Conservation (phyloP, 2,329 filamentous ascomycete species). For the Aspergillus sp. region DNA sequence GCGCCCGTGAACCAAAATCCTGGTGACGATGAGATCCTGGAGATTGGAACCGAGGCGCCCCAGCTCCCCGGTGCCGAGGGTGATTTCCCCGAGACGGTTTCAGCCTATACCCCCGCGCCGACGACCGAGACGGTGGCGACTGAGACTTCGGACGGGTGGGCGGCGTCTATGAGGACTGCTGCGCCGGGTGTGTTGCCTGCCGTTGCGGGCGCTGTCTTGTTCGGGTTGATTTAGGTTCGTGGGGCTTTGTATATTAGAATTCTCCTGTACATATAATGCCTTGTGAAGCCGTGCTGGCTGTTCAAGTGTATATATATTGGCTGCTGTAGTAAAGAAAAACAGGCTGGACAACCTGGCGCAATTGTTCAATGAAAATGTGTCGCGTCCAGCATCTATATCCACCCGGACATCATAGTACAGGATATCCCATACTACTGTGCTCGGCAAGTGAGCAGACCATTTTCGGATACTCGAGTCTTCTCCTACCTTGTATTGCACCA, state of each 20-base stretch:
- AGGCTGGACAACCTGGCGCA: not conserved
- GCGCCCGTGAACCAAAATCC: not conserved
- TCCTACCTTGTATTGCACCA: too few species aligned
- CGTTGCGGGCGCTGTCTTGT: conserved; percentile 1
- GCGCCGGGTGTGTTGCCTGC: not conserved
- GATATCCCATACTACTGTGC: too few species aligned
- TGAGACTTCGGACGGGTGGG: conserved; percentile 9
- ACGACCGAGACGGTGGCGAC: conserved; percentile 2
- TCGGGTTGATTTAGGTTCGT: conserved; percentile 1
- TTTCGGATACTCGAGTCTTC: too few species aligned
- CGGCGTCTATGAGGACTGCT: conserved; percentile 2
- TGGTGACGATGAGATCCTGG: not conserved
- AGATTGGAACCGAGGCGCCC: conserved; percentile 10
- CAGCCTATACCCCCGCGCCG: conserved; percentile 13
- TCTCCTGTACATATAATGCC: not conserved
- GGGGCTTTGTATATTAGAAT: not conserved
- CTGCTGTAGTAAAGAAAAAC: not conserved
- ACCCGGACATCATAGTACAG: too few species aligned
- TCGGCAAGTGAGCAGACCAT: too few species aligned
- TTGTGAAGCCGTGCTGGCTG: not conserved
- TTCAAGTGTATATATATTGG: not conserved
- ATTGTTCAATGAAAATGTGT: not conserved
- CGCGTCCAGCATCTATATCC: too few species aligned
- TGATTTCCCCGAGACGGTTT: conserved; percentile 6
- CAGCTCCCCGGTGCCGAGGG: conserved; percentile 9